phyloP scores from a whole-genome alignment of 1,284 basidiomycete genomes.

The Ustilago sp. region DNA sequence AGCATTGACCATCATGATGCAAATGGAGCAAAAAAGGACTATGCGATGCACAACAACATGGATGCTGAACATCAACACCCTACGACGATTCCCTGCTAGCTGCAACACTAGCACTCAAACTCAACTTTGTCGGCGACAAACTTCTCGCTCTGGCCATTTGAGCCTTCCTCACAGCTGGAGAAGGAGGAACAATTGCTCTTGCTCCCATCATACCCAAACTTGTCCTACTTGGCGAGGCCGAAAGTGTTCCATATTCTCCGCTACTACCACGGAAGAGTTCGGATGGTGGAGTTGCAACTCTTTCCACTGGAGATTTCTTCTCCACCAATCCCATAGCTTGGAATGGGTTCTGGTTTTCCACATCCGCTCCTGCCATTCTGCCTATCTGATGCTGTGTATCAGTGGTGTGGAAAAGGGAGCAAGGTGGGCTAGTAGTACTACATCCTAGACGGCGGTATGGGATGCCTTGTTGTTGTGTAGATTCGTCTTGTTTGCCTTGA shows the following conservation, averaged over 20 bases:
- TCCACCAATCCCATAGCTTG: neutral
- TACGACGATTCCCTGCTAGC: neutral
- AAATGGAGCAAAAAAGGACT: neutral
- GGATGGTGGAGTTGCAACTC: neutral
- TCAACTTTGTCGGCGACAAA: conserved; percentile 22
- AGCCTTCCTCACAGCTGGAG: conserved; percentile 45
- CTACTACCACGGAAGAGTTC: no score
- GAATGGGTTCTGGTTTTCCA: conserved; percentile 38
- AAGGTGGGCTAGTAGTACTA: conserved; percentile 27
- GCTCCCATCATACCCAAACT: neutral
- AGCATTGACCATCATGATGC: neutral
- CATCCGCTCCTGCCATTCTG: conserved; percentile 4
- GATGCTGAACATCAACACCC: neutral
- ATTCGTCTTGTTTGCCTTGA: conserved; percentile 6
- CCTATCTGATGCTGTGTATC: neutral
- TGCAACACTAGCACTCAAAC: conserved; percentile 2
- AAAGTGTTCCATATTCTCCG: neutral
- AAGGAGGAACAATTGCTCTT: conserved; percentile 33
- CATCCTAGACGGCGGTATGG: conserved; percentile 23
- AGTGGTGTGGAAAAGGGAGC: neutral
- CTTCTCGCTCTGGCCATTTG: conserved; percentile 42
- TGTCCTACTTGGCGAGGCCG: neutral
- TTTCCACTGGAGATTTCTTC: neutral
- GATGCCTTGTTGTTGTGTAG: conserved; percentile 26
- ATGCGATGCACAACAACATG: neutral